Base-by-base conservation (phyloP, 1,284 basidiomycete genomes). In the Schizophyllum commune region DNA sequence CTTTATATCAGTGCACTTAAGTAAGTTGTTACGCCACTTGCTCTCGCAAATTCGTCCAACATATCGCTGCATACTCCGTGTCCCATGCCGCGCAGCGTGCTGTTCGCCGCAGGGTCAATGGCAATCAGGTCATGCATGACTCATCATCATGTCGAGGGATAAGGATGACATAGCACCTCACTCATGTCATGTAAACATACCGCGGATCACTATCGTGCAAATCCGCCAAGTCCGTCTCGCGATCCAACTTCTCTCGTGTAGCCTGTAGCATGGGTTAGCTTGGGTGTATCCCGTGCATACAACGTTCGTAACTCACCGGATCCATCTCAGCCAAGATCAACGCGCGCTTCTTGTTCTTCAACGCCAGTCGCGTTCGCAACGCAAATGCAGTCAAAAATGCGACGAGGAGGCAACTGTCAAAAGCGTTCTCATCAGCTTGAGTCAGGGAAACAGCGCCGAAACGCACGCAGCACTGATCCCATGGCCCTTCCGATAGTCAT, bases 151-250 rank as follows among this genome's bases (percentile, higher is more conserved):
- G n/a, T n/a, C n/a, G n/a, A n/a, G n/a, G n/a, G n/a, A n/a, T n/a
- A n/a, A n/a, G n/a, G n/a, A n/a, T n/a, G n/a, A n/a, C n/a, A n/a
- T n/a, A n/a, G n/a, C n/a, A n/a, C n/a, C n/a, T n/a, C n/a, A n/a
- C n/a, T n/a, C n/a, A 77, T 51, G 74, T 76, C 72, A 75, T 75
- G 62, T 75, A 78, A 32, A 77, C 73, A 68, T 79, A 82, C 62
- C 78, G 74, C 34, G 75, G 75, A 64, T 82, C 80, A 55, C 70
- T 72, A 66, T 82, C 80, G 72, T 72, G 73, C 15, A 82, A 69
- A 63, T 82, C 80, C 20, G 61, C 65, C 13, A 62, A 58, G 19
- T 61, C 58, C 15, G 20, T 52, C 17, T 67, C 64, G n/a, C 65
- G 68, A 6, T 70, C 67, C 32, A 66, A 54, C 33, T 65, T 59